phyloP scores from a whole-genome alignment of 1,139 yeast species.

The Diutina sp. region DNA sequence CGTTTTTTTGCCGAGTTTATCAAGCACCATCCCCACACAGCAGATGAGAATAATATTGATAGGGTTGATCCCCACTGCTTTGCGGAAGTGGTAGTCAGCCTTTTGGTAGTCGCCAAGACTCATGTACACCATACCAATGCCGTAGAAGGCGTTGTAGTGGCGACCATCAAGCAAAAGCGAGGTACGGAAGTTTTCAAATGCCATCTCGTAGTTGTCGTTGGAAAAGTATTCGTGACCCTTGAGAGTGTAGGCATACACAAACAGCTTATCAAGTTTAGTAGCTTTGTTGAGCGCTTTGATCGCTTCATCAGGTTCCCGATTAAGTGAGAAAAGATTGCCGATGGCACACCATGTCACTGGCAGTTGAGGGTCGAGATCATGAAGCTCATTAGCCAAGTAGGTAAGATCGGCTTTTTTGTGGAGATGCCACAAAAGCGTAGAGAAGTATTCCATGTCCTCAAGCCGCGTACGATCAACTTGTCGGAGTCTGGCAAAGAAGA shows the following conservation, averaged over 20 bases:
- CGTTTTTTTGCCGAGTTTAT: constrained; percentile 54
- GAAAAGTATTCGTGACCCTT: constrained; percentile 90
- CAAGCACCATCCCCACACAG: constrained; percentile 90
- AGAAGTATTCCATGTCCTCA: constrained; percentile 83
- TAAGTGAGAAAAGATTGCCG: constrained; percentile 80
- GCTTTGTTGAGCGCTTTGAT: constrained; percentile 80
- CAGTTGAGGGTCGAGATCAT: constrained; percentile 49
- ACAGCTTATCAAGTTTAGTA: constrained; percentile 51
- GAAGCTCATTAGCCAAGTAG: constrained; percentile 68
- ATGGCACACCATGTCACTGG: constrained; percentile 89
- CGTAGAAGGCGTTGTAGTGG: constrained; percentile 92
- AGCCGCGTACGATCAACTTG: constrained; percentile 65
- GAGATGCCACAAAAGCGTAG: constrained; percentile 88
- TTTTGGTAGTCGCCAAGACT: constrained; percentile 73
- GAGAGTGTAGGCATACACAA: constrained; percentile 82
- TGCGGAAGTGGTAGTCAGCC: constrained; percentile 80
- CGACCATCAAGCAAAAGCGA: constrained; percentile 69
- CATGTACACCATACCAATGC: constrained; percentile 89
- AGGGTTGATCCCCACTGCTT: constrained; percentile 83
- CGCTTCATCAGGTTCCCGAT: constrained; percentile 83
- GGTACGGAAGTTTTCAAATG: constrained; percentile 69
- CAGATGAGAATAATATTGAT: constrained; percentile 81
- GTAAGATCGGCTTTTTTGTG: constrained; percentile 75
- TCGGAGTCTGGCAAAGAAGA: constrained; percentile 50
- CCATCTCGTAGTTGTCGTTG: constrained; percentile 84